Evolutionary conservation across 2,329 filamentous ascomycete genomes (phyloP), one percentile per base, ranked within the genome.

Genomic region (Nigrospora oryzae): DNA sequence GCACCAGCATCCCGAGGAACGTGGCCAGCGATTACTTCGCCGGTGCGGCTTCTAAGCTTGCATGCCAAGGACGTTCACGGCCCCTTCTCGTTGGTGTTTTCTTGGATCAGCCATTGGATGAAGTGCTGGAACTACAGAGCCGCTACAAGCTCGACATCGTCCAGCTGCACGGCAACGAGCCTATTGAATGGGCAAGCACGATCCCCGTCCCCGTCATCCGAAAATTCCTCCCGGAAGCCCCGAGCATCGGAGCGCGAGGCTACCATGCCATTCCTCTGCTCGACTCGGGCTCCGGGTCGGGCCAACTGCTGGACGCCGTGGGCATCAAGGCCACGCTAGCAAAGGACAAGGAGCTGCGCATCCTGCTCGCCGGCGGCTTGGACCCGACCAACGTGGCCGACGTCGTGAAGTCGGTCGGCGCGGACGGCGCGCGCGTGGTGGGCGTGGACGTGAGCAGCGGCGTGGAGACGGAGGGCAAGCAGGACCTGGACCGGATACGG

Each of bases 381-480:
- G 81, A 81, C 48, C 81, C 88, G 1, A 79, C 83, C 3, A 98
- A 96, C 57, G 85, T 98, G 5, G 70, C 69, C 1, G 70, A 79
- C 5, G 75, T 79, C 8, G 68, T 98, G 15, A 68, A 71, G 17
- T 73, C 75, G 13, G 67, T 91, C 14, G 84, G 81, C 0, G 69
- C 75, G 7, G 62, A 79, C 11, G 70, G 71, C 23, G 71, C 71
- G 11, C 79, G 83, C 48, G 78, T 96, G 12, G 69, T 89, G 32
- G 90, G 84, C 2, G 86, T 98, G 4, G 93, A 98, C 69, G 88
- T 95, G 16, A 95, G 89, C 63, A 95, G 88, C 58, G 94, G 94
- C 1, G 89, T 98, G 3, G 93, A 97, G 66, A 82, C 81, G 33
- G 77, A 84, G 54, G 91, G 89, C 3, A 71, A 80, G 59, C 93